Percentiles rank a stretch among this genome's conserved stretches.
Conservation (phyloP, 2,329 filamentous ascomycete species). For the Fusarium ramigenum region DNA sequence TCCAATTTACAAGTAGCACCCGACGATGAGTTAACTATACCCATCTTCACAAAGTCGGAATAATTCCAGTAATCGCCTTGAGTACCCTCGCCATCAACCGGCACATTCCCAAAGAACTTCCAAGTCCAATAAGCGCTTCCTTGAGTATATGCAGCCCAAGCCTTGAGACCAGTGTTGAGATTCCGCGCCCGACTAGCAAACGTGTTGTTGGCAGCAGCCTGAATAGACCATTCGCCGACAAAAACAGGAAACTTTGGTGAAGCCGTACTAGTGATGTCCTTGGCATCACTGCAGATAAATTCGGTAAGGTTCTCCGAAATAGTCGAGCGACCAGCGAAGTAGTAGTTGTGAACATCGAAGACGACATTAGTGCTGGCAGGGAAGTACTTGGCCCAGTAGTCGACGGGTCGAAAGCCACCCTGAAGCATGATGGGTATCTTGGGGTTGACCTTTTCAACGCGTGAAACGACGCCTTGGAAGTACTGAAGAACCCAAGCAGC, state of each 20-base stretch:
- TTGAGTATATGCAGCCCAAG: neutral
- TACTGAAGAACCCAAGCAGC: neutral
- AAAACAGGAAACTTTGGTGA: neutral
- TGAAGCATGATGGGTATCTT: neutral
- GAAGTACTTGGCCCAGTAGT: neutral
- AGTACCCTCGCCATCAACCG: neutral
- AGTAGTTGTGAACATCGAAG: neutral
- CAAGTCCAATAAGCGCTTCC: neutral
- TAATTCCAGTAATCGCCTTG: neutral
- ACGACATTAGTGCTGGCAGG: neutral
- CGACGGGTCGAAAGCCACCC: neutral
- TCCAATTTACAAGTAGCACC: neutral
- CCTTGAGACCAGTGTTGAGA: neutral
- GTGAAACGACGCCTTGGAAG: neutral
- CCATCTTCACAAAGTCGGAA: neutral
- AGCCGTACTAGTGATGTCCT: rapidly evolving
- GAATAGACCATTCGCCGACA: neutral
- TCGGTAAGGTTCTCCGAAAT: rapidly evolving
- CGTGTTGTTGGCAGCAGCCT: neutral
- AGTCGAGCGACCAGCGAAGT: neutral
- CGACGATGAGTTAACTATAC: rapidly evolving
- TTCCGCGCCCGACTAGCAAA: neutral
- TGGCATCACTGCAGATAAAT: neutral
- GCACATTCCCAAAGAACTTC: neutral
- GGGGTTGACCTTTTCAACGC: neutral